phyloP scores from a whole-genome alignment of 768 basidiomycete genomes.

The Amanita inopinata region DNA sequence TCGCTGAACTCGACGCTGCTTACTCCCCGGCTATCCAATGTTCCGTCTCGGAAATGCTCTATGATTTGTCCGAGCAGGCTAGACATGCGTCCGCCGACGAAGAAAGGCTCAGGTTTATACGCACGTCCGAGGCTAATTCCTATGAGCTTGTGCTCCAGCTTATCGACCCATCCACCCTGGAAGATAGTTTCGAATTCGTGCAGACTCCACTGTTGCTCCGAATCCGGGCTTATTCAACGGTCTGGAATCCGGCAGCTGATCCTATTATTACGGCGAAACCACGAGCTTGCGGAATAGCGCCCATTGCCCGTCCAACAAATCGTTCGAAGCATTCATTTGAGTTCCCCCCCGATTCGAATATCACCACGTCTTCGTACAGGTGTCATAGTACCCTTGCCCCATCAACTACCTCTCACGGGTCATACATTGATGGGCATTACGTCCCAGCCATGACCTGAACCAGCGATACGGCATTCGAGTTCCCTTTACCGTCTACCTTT shows the following conservation, averaged over 20 bases:
- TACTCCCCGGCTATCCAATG: not conserved
- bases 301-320: conserved; percentile 6
- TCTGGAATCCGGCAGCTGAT: conserved; percentile 11
- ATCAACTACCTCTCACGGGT: not conserved
- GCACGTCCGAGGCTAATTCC: conserved; percentile 2
- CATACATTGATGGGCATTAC: not conserved
- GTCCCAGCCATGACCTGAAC: conserved; percentile 2
- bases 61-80: conserved; percentile 3
- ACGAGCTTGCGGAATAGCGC: conserved; percentile 2
- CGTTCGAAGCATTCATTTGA: too few relatives aligned
- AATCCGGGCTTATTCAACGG: conserved; percentile 3
- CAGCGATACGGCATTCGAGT: not conserved
- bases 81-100: not conserved
- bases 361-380: not conserved
- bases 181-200: conserved; percentile 2
- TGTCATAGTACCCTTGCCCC: not conserved
- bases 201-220: conserved; percentile 3
- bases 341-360: too few relatives aligned
- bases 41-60: not conserved
- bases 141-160: conserved; percentile 6
- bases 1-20: not conserved
- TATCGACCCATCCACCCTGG: not conserved
- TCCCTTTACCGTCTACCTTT: not conserved
- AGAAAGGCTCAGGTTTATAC: not conserved
- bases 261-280: conserved; percentile 3